These are phyloP conservation scores for Fraxinus velutina DNA, from an alignment of 305 asterid species.

Conservation along the genomic window DNA sequence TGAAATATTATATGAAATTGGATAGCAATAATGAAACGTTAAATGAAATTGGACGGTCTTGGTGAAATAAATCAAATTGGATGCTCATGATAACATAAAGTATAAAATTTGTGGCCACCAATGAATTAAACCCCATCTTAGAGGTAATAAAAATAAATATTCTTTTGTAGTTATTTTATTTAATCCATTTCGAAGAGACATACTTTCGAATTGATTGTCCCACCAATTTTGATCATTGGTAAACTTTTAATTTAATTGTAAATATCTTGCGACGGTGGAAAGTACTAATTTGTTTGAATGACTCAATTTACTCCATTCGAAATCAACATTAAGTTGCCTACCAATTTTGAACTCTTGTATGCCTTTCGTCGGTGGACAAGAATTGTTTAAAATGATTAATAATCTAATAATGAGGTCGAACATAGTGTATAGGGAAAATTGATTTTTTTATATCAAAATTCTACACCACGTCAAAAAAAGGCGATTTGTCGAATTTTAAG, in stretches of 20 bases:
- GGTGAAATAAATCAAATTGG: too few species aligned
- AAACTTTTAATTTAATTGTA: background rate
- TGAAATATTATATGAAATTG: too few species aligned
- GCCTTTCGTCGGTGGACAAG: background rate
- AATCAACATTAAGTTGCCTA: background rate
- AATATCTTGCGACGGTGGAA: background rate
- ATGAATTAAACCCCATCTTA: background rate
- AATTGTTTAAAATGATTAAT: background rate
- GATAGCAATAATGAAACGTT: too few species aligned
- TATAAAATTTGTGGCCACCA: too few species aligned
- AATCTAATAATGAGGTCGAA: too few species aligned
- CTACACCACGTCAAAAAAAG: too few species aligned
- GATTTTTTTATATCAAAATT: too few species aligned
- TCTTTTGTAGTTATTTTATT: background rate
- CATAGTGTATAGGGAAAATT: too few species aligned
- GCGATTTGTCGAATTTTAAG: too few species aligned
- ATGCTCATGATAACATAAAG: too few species aligned
- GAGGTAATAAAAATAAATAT: background rate
- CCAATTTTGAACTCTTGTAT: background rate
- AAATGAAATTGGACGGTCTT: too few species aligned
- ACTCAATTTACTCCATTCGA: background rate
- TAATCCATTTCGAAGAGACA: background rate
- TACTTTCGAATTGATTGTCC: background rate
- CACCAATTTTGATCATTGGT: background rate
- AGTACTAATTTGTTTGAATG: background rate